Conservation (phyloP, 768 basidiomycete species). For the Boletellus sp. region DNA sequence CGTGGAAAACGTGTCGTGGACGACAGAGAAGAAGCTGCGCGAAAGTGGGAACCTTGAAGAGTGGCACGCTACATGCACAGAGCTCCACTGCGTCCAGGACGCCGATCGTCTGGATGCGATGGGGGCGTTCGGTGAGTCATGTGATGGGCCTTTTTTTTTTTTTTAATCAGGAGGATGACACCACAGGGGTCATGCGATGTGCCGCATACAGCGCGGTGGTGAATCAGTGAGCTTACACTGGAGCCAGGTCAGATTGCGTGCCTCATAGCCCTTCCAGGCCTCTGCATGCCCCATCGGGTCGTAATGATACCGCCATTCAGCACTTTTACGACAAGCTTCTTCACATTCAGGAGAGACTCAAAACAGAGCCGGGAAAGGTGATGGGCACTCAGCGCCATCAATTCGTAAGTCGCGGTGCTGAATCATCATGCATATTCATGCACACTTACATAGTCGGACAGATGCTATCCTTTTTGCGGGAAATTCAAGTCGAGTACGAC, state of each 20-base stretch:
- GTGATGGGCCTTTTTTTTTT: no score
- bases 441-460: conserved; percentile 23
- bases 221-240: conserved; percentile 39
- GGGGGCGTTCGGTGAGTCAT: conserved; percentile 63
- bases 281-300: conserved; percentile 44
- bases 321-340: conserved; percentile 89
- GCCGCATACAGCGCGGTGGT: conserved; percentile 58
- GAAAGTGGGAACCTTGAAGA: conserved; percentile 50
- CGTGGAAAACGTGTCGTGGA: conserved; percentile 82
- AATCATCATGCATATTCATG: no score
- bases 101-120: conserved; percentile 78
- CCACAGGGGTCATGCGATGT: conserved; percentile 59
- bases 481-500: conserved; percentile 53
- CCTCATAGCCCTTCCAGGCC: conserved; percentile 29
- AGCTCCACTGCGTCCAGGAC: conserved; percentile 81
- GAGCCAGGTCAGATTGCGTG: not conserved
- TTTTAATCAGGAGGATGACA: not conserved
- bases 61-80: conserved; percentile 70
- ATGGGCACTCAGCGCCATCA: conserved; percentile 72
- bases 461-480: conserved; percentile 62
- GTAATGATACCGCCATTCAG: conserved; percentile 60
- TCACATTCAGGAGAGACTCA: conserved; percentile 67
- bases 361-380: conserved; percentile 66
- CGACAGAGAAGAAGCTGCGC: conserved; percentile 69
- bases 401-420: conserved; percentile 44